Evolutionary conservation across 1,284 basidiomycete genomes (phyloP).

Genomic region (Veloboletus limbatus): DNA sequence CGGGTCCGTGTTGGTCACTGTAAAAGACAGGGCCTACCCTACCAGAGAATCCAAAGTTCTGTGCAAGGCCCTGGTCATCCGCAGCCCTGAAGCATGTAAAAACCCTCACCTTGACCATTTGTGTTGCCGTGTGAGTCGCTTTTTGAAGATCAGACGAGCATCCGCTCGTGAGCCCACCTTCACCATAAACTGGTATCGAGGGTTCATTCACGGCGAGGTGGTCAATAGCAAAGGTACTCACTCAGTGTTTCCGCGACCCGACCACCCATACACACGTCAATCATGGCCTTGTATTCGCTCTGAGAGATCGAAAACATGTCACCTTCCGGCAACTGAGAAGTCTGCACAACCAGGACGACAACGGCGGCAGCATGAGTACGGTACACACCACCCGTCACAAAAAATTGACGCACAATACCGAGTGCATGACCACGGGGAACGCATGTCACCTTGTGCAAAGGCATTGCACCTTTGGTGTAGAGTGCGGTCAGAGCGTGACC

Average conservation of each 20-base stretch:
- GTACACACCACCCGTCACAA: neutral
- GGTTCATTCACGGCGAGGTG: neutral
- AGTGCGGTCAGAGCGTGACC: constrained; percentile 90
- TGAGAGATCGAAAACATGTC: constrained; percentile 72
- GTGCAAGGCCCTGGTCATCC: constrained; percentile 2
- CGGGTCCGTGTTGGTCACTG: constrained; percentile 63
- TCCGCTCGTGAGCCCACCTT: constrained; percentile 87
- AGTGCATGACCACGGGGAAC: constrained; percentile 91
- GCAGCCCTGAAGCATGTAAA: neutral
- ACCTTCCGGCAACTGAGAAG: constrained; percentile 81
- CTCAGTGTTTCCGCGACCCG: constrained; percentile 91
- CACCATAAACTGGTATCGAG: constrained; percentile 69
- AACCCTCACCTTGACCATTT: constrained; percentile 80
- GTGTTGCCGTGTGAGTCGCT: constrained; percentile 78
- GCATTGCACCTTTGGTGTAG: constrained; percentile 91
- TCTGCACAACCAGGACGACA: constrained; percentile 45
- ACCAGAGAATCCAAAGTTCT: constrained; percentile 83
- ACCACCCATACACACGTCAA: constrained; percentile 92
- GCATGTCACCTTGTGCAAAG: constrained; percentile 94
- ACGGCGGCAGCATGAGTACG: constrained; percentile 11
- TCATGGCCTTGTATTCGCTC: constrained; percentile 72
- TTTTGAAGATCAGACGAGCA: constrained; percentile 81
- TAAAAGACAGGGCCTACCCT: constrained; percentile 84
- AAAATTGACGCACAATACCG: constrained; percentile 63
- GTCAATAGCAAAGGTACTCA: constrained; percentile 33